Percentiles rank a stretch among this genome's conserved stretches.
Conservation (phyloP, 2,329 filamentous ascomycete species). For the Neocatenulostroma microsporum region DNA sequence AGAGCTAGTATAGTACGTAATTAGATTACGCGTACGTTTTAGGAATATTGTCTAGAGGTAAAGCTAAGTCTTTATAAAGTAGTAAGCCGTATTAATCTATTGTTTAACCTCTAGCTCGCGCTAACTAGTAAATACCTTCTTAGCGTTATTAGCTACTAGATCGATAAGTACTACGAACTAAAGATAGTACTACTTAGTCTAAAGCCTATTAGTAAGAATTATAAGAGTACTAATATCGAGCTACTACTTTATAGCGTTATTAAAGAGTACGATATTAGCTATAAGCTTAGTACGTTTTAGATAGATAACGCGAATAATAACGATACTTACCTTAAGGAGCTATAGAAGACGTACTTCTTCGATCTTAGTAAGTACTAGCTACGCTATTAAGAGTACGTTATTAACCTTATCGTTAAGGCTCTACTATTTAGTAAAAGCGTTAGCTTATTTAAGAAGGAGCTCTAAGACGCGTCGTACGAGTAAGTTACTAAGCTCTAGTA, state of each 20-base stretch:
- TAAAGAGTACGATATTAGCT: constrained; percentile 3
- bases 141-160: constrained; percentile 5
- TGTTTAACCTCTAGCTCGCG: constrained; percentile 3
- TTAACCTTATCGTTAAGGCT: constrained; percentile 7
- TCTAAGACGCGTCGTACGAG: not conserved
- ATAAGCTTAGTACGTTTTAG: constrained; percentile 5
- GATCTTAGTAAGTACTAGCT: constrained; percentile 1
- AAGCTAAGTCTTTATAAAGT: not conserved
- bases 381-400: constrained; percentile 4
- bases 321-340: not conserved
- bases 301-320: constrained; percentile 7
- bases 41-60: constrained; percentile 1
- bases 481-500: constrained; percentile 3
- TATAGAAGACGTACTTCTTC: constrained; percentile 1
- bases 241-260: not conserved
- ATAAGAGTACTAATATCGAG: no score
- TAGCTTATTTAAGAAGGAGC: constrained; percentile 4
- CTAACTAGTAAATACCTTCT: constrained; percentile 2
- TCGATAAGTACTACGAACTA: not conserved
- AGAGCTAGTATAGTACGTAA: not conserved
- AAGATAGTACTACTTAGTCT: not conserved
- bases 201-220: not conserved
- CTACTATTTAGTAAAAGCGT: constrained; percentile 5
- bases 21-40: constrained; percentile 2
- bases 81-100: constrained; percentile 2